Evolutionary conservation across 768 basidiomycete species (phyloP), one percentile per base, ranked within the genome.

Genomic region (Tricholoma matsutake): DNA sequence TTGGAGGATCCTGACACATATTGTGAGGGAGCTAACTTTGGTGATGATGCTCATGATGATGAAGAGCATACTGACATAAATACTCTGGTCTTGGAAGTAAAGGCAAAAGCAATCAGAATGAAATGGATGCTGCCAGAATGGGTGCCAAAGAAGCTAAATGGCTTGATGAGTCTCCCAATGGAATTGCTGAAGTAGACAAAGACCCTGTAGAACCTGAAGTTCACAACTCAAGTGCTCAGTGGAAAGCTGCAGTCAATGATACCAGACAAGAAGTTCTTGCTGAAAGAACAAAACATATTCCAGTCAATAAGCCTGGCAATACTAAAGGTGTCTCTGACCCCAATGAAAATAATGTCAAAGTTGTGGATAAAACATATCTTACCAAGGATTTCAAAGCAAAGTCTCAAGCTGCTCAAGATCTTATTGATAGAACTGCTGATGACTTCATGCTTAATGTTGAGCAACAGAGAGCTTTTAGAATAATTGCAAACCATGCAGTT

Each of bases 371-470:
- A 14, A 4, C 28, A 18, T 59, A 59, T 35, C 45, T 59, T 29
- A 31, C 39, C 32, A 49, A 52, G n/a, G 28, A 18, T 20, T 59
- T 45, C 43, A 43, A 56, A 16, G 56, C 56, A 20, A 53, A 29
- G 25, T 53, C 28, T 20, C 2, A 28, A 57, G 49, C 43, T 49
- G 37, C 39, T 32, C 25, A 7, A 25, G 20, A 32, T 57, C 2
- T 62, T 59, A 18, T 39, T 59, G 16, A 9, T 25, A 1, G 64
- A 61, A 13, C 37, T 55, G 13, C 37, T 28, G 4, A 22, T 14
- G 59, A 11, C 65, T 64, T 47, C 31, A 14, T 0, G 67, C 56
- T 78, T 2, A 78, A 78, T 58, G 31, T 32, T 5, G 74, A 76
- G 52, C 75, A 78, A 60, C 18, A 45, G 9, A 45, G 43, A 45